Conservation (phyloP, 78 protist genomes). For the Emiliania huxleyi region DNA sequence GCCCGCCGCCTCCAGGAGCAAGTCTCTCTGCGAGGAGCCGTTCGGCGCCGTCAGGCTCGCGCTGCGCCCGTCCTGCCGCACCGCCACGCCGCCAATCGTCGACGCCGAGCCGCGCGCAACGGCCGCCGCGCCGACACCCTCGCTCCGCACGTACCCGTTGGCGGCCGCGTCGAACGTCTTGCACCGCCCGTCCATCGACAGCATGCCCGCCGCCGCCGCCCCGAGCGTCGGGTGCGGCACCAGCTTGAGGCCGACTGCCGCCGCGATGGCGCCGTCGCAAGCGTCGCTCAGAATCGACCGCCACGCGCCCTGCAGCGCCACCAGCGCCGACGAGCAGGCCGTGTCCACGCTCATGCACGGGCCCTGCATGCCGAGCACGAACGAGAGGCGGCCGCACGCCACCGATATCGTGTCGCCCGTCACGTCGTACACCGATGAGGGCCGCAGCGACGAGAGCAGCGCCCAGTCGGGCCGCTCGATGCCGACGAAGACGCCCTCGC, state of each 20-base stretch:
- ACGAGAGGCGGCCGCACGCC: constrained; percentile 63
- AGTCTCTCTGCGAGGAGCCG: neutral
- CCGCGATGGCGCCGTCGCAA: neutral
- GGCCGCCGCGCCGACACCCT: neutral
- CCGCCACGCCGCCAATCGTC: neutral
- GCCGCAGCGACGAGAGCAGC: too few relatives aligned
- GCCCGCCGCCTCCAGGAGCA: too few relatives aligned
- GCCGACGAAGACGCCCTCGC: too few relatives aligned
- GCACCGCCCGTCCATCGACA: neutral
- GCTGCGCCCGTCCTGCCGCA: neutral
- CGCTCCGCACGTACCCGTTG: neutral
- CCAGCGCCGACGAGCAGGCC: neutral
- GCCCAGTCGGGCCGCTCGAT: too few relatives aligned
- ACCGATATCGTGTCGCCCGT: neutral
- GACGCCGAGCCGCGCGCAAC: too few relatives aligned
- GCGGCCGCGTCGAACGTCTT: neutral
- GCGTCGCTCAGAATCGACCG: neutral
- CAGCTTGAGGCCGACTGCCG: neutral
- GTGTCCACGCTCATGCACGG: constrained; percentile 74
- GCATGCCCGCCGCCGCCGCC: neutral
- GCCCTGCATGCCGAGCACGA: constrained; percentile 69
- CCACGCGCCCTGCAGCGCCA: too few relatives aligned
- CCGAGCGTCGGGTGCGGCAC: neutral
- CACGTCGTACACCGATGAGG: neutral
- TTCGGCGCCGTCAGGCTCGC: neutral